Percentiles rank a stretch among this genome's conserved stretches.
Conservation (phyloP, 2,329 filamentous ascomycete genomes). For the Rhinocladiella similis region DNA sequence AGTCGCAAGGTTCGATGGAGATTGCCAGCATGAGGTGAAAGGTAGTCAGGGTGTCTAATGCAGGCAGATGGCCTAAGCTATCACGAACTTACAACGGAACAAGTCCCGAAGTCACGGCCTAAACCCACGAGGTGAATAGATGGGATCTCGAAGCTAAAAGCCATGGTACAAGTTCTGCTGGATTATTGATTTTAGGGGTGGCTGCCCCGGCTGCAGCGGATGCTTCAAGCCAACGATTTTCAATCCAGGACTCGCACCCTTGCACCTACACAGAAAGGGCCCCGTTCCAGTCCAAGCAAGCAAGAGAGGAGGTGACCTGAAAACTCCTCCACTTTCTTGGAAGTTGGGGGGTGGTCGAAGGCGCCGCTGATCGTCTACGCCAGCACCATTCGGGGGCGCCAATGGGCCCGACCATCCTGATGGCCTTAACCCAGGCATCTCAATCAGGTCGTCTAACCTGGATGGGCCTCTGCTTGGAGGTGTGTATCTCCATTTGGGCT, state of each 20-base stretch:
- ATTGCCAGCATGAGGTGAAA: not conserved
- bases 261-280: too few relatives aligned
- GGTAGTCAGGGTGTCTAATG: not conserved
- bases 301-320: not conserved
- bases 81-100: not conserved
- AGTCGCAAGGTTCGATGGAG: too few relatives aligned
- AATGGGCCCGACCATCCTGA: not conserved
- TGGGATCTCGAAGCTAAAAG: not conserved
- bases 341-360: not conserved
- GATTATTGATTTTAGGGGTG: not conserved
- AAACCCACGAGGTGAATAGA: not conserved
- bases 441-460: not conserved
- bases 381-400: conserved; percentile 3
- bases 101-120: not conserved
- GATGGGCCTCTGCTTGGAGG: not conserved
- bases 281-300: too few relatives aligned
- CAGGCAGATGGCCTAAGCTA: not conserved
- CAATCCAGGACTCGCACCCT: not conserved
- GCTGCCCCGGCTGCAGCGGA: not conserved
- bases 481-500: not conserved
- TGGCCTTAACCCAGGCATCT: conserved; percentile 9
- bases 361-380: conserved; percentile 1
- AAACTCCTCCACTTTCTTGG: conserved; percentile 4
- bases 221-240: not conserved
- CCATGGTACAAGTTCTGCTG: not conserved